A percentile compares a stretch with the other conserved stretches of the same genome.
These are phyloP conservation scores for Kodamaea plutei DNA, from an alignment of 1,139 yeast genomes.

Conservation along the genomic window DNA sequence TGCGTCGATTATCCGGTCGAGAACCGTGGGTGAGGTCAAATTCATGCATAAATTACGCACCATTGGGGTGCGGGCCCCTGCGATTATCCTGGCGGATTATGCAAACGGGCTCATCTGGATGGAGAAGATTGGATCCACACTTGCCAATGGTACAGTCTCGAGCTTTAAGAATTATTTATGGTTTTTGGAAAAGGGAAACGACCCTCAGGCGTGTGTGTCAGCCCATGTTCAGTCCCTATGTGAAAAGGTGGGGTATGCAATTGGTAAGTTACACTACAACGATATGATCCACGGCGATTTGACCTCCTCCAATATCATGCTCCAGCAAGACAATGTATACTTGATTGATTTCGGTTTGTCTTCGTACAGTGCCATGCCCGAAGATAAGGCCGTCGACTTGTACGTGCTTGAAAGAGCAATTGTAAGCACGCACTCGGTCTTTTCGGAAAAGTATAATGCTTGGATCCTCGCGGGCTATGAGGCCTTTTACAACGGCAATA, in stretches of 20 bases:
- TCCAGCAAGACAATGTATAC: constrained; percentile 47
- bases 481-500: constrained; percentile 29
- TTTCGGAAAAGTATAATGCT: constrained; percentile 56
- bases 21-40: constrained; percentile 84
- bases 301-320: constrained; percentile 82
- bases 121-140: constrained; percentile 61
- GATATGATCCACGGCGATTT: constrained; percentile 93
- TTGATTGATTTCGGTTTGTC: constrained; percentile 91
- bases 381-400: constrained; percentile 94
- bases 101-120: constrained; percentile 82
- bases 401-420: constrained; percentile 93
- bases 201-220: constrained; percentile 22
- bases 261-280: constrained; percentile 68
- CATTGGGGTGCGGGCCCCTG: constrained; percentile 63
- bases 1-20: constrained; percentile 64
- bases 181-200: constrained; percentile 43
- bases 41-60: constrained; percentile 58
- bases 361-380: constrained; percentile 71
- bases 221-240: constrained; percentile 41
- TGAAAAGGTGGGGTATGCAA: constrained; percentile 56
- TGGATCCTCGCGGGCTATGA: constrained; percentile 78
- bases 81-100: constrained; percentile 68
- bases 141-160: constrained; percentile 47
- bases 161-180: constrained; percentile 71
- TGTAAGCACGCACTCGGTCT: constrained; percentile 80